Base-by-base conservation (phyloP, 176 grass and related monocot species). In the Triticum urartu region DNA sequence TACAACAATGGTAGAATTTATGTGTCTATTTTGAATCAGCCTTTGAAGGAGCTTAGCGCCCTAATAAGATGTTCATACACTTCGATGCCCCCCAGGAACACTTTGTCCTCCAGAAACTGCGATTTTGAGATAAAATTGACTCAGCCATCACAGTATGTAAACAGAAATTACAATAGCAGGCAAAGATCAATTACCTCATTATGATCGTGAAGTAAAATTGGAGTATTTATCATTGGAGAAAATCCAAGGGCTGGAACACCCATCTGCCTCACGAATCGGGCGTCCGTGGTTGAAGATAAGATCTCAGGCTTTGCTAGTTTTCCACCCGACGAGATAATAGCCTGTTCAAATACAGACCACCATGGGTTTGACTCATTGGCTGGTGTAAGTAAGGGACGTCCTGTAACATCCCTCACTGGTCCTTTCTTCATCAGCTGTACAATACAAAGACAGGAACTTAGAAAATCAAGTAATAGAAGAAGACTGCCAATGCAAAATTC, bases 361-460 rank as follows among this genome's bases (percentile, higher is more conserved):
- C 92, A 97, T 20, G 92, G 91, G 59, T 97, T 97, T 38, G 95
- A 95, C n/a, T 88, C 93, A 28, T 97, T 88, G n/a, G 95, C 88
- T 74, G 80, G 75, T 15, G 95, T 97, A 30, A 79, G 20, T 8
- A 97, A 56, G 22, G 85, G 74, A 9, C 61, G 89, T 10, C 95
- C 95, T 6, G 85, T 73, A 20, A 84, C 83, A 80, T 94, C 92
- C 5, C 18, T 76, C 72, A 47, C 25, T 30, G 91, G 95, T 78
- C 95, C 91, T 71, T 90, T 91, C 61, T 26, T 79, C 32, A 83
- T 35, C 84, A 95, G 81, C 96, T 95, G 88, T 60, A 39, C 56
- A 35, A 58, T 52, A 62, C 62, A 35, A 40, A n/a, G 0, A 79
- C 15, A 74, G 24, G 66, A 71, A n/a, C 59, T 76, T 24, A 86